Evolutionary conservation across 176 grass and related monocot genomes (phyloP).

Genomic region (Carex scoparia): DNA sequence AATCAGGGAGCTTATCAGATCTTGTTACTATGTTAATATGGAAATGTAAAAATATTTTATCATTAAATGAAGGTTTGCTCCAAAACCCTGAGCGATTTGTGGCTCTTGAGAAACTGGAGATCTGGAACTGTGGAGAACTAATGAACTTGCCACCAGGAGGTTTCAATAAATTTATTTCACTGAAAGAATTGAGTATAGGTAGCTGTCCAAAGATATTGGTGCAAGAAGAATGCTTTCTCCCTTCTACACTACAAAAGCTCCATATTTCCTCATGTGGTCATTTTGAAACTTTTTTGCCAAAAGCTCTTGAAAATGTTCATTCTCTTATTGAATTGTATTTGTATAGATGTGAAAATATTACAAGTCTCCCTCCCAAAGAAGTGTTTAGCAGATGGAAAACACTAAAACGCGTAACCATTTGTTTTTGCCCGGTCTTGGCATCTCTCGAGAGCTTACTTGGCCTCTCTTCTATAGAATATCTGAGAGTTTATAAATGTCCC

Average conservation of each 20-base stretch:
- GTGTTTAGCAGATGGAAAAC: background rate
- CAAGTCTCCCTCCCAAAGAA: background rate
- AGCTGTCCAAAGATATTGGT: background rate
- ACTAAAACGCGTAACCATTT: too few species aligned
- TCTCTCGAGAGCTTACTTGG: background rate
- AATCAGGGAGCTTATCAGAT: background rate
- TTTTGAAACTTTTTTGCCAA: background rate
- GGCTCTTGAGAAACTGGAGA: background rate
- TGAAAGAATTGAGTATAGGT: background rate
- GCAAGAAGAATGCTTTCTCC: background rate
- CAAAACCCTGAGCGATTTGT: background rate
- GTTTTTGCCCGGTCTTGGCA: too few species aligned
- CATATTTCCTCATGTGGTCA: background rate
- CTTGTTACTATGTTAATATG: background rate
- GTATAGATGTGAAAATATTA: background rate
- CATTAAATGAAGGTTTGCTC: slow-evolving; percentile 5
- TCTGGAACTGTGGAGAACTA: background rate
- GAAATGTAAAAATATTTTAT: background rate
- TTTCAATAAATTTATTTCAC: slow-evolving; percentile 15
- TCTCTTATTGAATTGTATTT: background rate
- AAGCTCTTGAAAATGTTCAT: slow-evolving; percentile 5
- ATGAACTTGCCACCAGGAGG: slow-evolving; percentile 2
- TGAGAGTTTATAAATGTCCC: background rate
- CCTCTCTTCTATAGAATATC: background rate
- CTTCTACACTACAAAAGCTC: background rate